Base-by-base conservation (phyloP, 305 asterid genomes). In the Vinca major region DNA sequence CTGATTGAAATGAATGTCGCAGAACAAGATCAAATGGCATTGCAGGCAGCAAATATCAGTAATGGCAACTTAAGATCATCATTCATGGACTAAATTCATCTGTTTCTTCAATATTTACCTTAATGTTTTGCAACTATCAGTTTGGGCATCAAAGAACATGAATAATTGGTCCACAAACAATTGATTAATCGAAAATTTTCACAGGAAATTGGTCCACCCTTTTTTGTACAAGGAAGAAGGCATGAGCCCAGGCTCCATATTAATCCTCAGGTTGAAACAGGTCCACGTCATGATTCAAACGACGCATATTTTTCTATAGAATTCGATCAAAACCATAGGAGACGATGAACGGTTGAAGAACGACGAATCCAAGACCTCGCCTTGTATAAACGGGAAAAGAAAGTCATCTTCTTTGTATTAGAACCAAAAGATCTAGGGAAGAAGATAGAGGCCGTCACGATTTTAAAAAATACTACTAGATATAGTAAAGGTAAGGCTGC, bases 231-330 rank as follows among this genome's bases (percentile, higher is more conserved):
- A 40, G 13, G 45, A 21, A 41, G 26, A 41, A 55, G 62, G 52
- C 52, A 19, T 41, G 11, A 55, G 9, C 52, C 45, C 55, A 13
- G 26, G 48, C 45, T 41, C 8, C 45, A 41, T 4, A 37, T 40
- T 20, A 66, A 51, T 12, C n/a, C 33, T 7, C 3, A 19, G 74
- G 65, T 39, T 53, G 70, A 41, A 63, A 63, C 47, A 63, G 9
- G 19, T 63, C 75, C 65, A 71, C 70, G 57, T 63, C 26, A 20
- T 16, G 50, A 44, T 16, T 41, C 52, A 9, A 41, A 16, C 39
- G 10, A 16, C 47, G 21, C 20, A 54, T 54, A 39, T 43, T 71
- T 43, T 64, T 4, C 26, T 70, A 36, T 33, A 21, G 52, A 62
- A 14, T 13, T 5, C 20, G 51, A 37, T 16, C 16, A 7, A 49